These are phyloP conservation scores for Thoreauomyces humboldtii DNA, from an alignment of 192 early-diverging fungal genomes.

Conservation along the genomic window DNA sequence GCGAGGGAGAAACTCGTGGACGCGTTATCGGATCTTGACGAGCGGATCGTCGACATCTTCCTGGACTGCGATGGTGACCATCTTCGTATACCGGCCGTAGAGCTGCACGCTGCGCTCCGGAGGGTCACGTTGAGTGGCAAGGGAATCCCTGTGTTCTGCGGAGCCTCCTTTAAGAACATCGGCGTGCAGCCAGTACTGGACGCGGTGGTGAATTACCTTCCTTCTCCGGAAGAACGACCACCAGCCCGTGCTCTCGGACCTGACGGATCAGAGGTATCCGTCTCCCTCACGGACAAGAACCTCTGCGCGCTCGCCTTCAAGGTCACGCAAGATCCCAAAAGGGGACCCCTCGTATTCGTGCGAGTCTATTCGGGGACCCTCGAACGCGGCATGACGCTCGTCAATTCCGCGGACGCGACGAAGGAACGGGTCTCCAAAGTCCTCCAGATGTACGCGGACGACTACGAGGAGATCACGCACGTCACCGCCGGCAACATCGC, in stretches of 20 bases:
- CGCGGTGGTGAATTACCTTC: conserved; percentile 82
- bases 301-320: conserved; percentile 90
- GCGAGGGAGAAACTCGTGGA: conserved; percentile 78
- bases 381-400: conserved; percentile 64
- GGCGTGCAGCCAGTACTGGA: conserved; percentile 94
- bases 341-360: conserved; percentile 90
- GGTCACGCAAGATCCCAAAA: conserved; percentile 76
- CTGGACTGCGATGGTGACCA: conserved; percentile 75
- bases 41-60: conserved; percentile 80
- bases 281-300: conserved; percentile 29
- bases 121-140: conserved; percentile 65
- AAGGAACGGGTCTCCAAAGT: conserved; percentile 83
- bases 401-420: conserved; percentile 47
- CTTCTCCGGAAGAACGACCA: conserved; percentile 72
- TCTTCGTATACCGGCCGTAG: conserved; percentile 54
- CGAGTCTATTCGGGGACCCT: conserved; percentile 81
- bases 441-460: conserved; percentile 89
- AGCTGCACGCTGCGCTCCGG: conserved; percentile 66
- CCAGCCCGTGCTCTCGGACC: conserved; percentile 48
- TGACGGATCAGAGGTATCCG: conserved; percentile 31
- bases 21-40: conserved; percentile 77
- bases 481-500: conserved; percentile 81
- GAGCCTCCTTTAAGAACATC: conserved; percentile 83
- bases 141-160: conserved; percentile 82
- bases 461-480: conserved; percentile 74